Base-by-base conservation (phyloP, 768 basidiomycete genomes). In the Glaciozyma antarctica region DNA sequence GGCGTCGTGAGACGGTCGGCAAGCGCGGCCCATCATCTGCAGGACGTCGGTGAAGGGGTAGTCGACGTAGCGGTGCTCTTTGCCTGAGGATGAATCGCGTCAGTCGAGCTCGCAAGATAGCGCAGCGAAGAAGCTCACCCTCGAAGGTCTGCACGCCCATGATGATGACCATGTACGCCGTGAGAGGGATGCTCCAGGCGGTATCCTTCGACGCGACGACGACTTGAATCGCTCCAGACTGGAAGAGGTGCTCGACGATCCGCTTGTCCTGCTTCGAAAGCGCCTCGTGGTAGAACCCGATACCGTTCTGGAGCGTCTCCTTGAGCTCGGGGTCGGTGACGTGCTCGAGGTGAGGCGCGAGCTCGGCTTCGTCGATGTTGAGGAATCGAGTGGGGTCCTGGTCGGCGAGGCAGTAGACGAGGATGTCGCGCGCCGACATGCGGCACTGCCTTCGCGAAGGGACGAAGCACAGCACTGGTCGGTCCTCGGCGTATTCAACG, bases 1-100 rank as follows among this genome's bases (percentile, higher is more conserved):
- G 3, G 87, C 85, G 71, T 98, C 95, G 71, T 90, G 84, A 48
- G 78, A 76, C 10, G 95, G 94, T 21, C 93, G 86, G 76, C 93
- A 97, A 0, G 95, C 95, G n/a, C 86, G 84, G 51, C 94, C 95
- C 86, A 98, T 94, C 94, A 99, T 98, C 75, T 98, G 95, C 2
- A 98, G 82, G 9, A 99, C 88, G 72, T 98, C 94, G 83, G 94
- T 94, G 64, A 99, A 91, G 5, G 94, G 92, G 75, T 98, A 97
- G 77, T 98, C 95, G 70, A 93, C 82, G 71, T 99, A 99, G 53
- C 95, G 88, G 75, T 98, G 95, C 73, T 99, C 95, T 77, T 91
- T 89, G 74, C 94, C 94, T 62, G 59, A 32, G 22, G 32, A 51
- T 15, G 5, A 48, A 26, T 1, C 8, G 7, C 15, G 61, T 62